Percentiles rank a stretch among this genome's conserved stretches.
Evolutionary conservation across 169 alveolate species (phyloP).

Genomic region (Eimeria maxima): DNA sequence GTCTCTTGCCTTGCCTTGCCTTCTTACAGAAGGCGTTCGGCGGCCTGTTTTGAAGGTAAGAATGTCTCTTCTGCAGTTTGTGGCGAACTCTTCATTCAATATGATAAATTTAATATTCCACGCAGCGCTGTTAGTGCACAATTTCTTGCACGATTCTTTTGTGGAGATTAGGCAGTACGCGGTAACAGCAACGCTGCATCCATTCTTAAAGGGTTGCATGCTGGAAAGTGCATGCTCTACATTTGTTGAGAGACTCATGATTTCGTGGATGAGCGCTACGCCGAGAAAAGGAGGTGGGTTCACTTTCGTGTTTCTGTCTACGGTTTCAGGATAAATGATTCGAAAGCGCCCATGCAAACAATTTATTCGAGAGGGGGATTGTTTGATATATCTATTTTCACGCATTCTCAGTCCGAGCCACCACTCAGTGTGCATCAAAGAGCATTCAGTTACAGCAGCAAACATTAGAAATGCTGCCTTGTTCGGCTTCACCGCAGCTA

Average conservation of each 20-base stretch:
- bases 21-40: neutral
- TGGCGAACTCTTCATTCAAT: neutral
- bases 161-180: constrained; percentile 6
- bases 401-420: neutral
- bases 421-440: neutral
- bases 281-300: neutral
- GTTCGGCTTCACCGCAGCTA: too few relatives aligned
- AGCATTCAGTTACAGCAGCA: too few relatives aligned
- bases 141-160: neutral
- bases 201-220: too few relatives aligned
- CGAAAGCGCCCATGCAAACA: neutral
- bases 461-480: too few relatives aligned
- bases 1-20: neutral
- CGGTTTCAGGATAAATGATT: neutral
- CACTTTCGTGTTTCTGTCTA: neutral
- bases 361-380: neutral
- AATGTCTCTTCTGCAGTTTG: neutral
- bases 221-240: too few relatives aligned
- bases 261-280: neutral
- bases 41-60: neutral
- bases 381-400: neutral
- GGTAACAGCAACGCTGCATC: neutral
- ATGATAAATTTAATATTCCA: neutral
- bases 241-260: neutral
- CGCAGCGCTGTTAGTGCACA: neutral